Percentiles rank a stretch among this genome's conserved stretches.
Evolutionary conservation across 306 rosid genomes (phyloP).

Genomic region (Alnus rubra): DNA sequence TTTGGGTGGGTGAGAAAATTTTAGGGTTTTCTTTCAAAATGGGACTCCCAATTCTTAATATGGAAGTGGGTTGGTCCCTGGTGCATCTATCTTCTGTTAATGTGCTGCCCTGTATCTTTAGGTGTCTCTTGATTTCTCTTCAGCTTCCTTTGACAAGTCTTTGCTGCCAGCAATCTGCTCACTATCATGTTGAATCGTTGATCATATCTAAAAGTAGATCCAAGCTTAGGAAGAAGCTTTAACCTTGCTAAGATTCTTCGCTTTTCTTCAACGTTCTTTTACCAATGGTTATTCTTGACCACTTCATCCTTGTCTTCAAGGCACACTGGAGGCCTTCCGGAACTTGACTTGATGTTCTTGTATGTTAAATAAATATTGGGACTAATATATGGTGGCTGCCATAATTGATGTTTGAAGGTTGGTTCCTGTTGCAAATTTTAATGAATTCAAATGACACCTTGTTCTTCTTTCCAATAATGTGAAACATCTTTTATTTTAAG

Average conservation of each 20-base stretch:
- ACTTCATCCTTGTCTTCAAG: not conserved
- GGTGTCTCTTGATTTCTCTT: not conserved
- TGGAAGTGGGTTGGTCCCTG: not conserved
- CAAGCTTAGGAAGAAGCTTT: not conserved
- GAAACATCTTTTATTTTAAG: not conserved
- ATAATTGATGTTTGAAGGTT: not conserved
- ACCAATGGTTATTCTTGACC: not conserved
- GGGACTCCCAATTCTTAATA: not conserved
- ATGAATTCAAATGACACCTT: not conserved
- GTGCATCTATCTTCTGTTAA: not conserved
- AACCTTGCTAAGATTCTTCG: not conserved
- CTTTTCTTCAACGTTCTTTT: not conserved
- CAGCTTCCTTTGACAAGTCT: not conserved
- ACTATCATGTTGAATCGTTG: not conserved
- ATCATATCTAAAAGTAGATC: not conserved
- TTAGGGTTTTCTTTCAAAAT: not conserved
- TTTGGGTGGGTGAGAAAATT: not conserved
- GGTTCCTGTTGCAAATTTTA: slow-evolving; percentile 11
- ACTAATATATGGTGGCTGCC: not conserved
- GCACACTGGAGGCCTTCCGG: not conserved
- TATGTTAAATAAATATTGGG: too few relatives aligned
- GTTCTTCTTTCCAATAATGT: not conserved
- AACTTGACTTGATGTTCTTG: not conserved
- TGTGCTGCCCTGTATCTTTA: not conserved
- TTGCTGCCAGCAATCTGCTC: not conserved